Percentiles rank a stretch among this genome's conserved stretches.
These are phyloP conservation scores for Pichia nanzhaoensis DNA, from an alignment of 805 yeast species.

Conservation along the genomic window DNA sequence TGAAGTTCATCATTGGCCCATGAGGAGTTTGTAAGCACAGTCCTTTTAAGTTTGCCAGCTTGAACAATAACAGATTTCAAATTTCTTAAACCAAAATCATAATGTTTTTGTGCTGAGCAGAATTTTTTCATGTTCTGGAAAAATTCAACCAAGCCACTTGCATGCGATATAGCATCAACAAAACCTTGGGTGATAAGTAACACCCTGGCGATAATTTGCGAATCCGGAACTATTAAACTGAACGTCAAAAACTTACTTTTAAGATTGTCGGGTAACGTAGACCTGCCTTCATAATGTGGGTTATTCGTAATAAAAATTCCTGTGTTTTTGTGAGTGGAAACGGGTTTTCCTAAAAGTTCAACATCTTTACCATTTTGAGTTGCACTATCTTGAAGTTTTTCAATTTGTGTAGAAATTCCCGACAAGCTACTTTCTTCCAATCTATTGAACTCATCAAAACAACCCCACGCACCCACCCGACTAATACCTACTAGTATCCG, in stretches of 20 bases:
- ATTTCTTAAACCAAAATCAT: conserved; percentile 87
- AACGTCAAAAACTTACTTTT: conserved; percentile 71
- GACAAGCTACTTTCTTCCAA: conserved; percentile 65
- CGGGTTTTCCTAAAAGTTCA: conserved; percentile 37
- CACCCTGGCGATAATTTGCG: conserved; percentile 58
- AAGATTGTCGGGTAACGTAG: conserved; percentile 77
- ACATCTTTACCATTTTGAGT: conserved; percentile 18
- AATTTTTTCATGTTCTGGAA: conserved; percentile 38
- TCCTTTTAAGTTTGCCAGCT: conserved; percentile 43
- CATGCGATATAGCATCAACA: conserved; percentile 34
- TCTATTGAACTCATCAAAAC: conserved; percentile 93
- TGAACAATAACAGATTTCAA: conserved; percentile 58
- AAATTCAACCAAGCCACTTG: conserved; percentile 47
- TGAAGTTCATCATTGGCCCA: conserved; percentile 7
- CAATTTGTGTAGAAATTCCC: conserved; percentile 79
- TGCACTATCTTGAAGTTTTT: conserved; percentile 52
- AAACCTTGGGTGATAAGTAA: conserved; percentile 73
- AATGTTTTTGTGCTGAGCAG: conserved; percentile 58
- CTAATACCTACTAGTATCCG: conserved; percentile 74
- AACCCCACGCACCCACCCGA: conserved; percentile 87
- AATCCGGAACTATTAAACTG: conserved; percentile 69
- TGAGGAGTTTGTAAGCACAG: background rate
- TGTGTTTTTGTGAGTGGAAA: conserved; percentile 39
- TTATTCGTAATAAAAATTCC: conserved; percentile 89
- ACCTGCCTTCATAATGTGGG: conserved; percentile 81